Percentiles rank a stretch among this genome's conserved stretches.
phyloP scores from a whole-genome alignment of 495 filamentous ascomycete genomes.

The Hypomontagnella submonticulosa region DNA sequence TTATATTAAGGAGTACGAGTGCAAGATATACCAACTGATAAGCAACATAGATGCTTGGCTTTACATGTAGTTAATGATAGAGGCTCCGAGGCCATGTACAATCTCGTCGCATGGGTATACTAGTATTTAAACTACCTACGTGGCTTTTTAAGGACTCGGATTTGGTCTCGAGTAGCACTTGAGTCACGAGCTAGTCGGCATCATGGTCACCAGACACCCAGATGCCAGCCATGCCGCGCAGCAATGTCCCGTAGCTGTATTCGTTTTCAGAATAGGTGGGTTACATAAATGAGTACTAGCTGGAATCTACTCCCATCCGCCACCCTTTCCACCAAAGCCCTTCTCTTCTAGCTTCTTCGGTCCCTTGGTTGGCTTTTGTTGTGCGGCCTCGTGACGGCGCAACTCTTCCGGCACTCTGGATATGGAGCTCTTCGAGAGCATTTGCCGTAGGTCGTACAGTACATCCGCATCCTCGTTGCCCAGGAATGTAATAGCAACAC shows the following conservation, averaged over 20 bases:
- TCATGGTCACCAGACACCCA: too few relatives aligned
- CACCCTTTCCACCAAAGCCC: constrained; percentile 37
- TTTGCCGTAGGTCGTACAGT: constrained; percentile 96
- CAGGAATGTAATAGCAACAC: constrained; percentile 96
- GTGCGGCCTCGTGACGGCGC: constrained; percentile 91
- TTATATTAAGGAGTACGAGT: too few relatives aligned
- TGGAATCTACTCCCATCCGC: constrained; percentile 29
- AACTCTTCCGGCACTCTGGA: constrained; percentile 93
- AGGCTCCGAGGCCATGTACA: too few relatives aligned
- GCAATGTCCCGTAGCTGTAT: not conserved
- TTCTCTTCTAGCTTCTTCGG: constrained; percentile 48
- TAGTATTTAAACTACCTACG: too few relatives aligned
- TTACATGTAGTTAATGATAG: too few relatives aligned
- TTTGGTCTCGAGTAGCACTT: too few relatives aligned
- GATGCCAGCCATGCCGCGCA: too few relatives aligned
- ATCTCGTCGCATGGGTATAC: too few relatives aligned
- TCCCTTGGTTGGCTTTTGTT: constrained; percentile 70
- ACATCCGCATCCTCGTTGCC: constrained; percentile 92
- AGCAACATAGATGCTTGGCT: too few relatives aligned
- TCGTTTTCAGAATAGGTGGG: constrained; percentile 2
- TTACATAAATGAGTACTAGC: constrained; percentile 1
- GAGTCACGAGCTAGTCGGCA: too few relatives aligned
- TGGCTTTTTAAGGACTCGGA: too few relatives aligned
- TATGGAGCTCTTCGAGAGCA: constrained; percentile 91
- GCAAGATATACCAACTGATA: too few relatives aligned